phyloP scores from a whole-genome alignment of 2,329 filamentous ascomycete species.

The Hymenoscyphus salicellus region DNA sequence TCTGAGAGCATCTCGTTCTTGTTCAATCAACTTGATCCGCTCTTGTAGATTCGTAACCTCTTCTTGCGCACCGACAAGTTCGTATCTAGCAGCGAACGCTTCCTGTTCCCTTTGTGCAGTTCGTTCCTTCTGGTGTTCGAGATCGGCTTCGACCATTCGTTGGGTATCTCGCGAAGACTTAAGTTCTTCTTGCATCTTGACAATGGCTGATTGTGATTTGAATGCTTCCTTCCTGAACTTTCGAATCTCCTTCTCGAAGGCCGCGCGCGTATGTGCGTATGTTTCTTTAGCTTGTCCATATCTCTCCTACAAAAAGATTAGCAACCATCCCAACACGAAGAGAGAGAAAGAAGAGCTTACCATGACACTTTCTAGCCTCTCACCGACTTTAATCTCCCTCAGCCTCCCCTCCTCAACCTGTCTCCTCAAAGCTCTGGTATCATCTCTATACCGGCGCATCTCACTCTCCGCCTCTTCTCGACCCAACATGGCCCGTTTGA shows the following conservation, averaged over 20 bases:
- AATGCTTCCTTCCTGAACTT: conserved; percentile 69
- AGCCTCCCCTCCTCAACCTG: conserved; percentile 64
- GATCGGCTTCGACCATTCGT: conserved; percentile 55
- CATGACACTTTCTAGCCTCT: conserved; percentile 67
- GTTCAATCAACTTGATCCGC: conserved; percentile 62
- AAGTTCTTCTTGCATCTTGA: conserved; percentile 72
- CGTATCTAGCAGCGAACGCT: conserved; percentile 64
- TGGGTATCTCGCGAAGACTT: conserved; percentile 55
- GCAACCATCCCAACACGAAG: conserved; percentile 13
- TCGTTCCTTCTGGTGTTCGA: conserved; percentile 63
- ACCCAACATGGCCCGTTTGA: conserved; percentile 64
- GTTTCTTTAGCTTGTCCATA: conserved; percentile 69
- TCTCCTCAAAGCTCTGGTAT: conserved; percentile 52
- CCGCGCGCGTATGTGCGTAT: conserved; percentile 60
- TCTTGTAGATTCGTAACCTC: conserved; percentile 64
- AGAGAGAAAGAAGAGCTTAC: conserved; percentile 47
- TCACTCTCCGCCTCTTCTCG: conserved; percentile 72
- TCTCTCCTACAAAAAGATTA: conserved; percentile 54
- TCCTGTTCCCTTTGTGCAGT: conserved; percentile 64
- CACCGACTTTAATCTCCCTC: conserved; percentile 62
- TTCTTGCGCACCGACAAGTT: conserved; percentile 62
- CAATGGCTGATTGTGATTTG: conserved; percentile 66
- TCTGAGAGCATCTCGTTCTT: conserved; percentile 73
- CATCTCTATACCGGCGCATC: conserved; percentile 60
- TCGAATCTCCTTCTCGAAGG: conserved; percentile 74